Evolutionary conservation across 441 rosid species (phyloP), one percentile per base, ranked within the genome.

Genomic region (Biscutella laevigata): DNA sequence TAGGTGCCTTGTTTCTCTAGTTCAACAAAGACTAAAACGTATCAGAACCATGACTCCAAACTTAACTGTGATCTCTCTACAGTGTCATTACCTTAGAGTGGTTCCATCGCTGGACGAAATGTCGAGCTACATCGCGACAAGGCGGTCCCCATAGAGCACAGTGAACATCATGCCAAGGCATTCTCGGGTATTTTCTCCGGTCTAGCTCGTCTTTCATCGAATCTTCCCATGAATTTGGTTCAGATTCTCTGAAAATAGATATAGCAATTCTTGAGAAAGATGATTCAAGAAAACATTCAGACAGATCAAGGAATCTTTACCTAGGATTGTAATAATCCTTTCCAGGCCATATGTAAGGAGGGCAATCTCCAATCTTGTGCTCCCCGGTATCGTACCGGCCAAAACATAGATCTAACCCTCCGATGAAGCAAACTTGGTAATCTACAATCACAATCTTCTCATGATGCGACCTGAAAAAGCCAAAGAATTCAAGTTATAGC

Each of bases 91-190:
- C 88, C 88, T 81, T 84, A 16, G 92, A 83, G 67, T 84, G 83
- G 67, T 84, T 84, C 92, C 92, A 84, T 20, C 92, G 72, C 52
- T 81, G 92, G 41, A 84, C 84, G 32, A 84, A 84, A 45, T 84
- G 92, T 50, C 88, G 54, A 43, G 88, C 86, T 34, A 76, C 70
- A 71, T 84, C 92, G 1, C 75, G 86, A 45, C 92, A 84, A 53
- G 92, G 86, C 2, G 92, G 88, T 27, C 92, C 92, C 92, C 79
- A 81, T 9, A 84, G 75, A 66, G 92, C 86, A 33, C 88, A 84
- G 7, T 84, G 92, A 27, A 81, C 86, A 4, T 84, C 88, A n/a
- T 84, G 92, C 92, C 92, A 84, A 0, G 92, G 92, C 92, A 84
- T 84, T 53, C 86, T 77, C 2, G 92, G 88, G 63, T 67, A 79